Conservation (phyloP, 2,329 filamentous ascomycete genomes). For the Fusarium phyllophilum region DNA sequence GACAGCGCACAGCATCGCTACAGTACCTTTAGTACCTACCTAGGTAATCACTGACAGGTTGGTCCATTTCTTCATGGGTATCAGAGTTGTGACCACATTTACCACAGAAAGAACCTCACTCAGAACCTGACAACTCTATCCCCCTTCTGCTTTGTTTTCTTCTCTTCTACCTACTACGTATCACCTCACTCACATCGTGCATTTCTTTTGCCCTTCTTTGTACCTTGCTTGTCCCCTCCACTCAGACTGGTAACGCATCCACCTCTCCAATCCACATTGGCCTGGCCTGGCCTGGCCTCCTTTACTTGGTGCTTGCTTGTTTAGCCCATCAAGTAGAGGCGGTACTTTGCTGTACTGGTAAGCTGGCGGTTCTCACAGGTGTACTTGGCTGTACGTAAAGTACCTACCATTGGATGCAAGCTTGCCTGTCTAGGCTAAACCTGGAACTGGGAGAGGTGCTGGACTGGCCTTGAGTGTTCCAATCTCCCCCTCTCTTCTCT, state of each 20-base stretch:
- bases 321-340: conserved; percentile 3
- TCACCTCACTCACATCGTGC: background rate
- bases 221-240: conserved; percentile 22
- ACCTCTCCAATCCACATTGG: conserved; percentile 19
- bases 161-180: background rate
- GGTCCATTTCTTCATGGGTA: background rate
- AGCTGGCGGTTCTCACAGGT: background rate
- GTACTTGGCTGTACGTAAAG: conserved; percentile 17
- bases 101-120: background rate
- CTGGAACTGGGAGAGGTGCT: conserved; percentile 15
- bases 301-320: conserved; percentile 24
- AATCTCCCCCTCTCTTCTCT: conserved; percentile 10
- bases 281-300: background rate
- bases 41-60: conserved; percentile 10
- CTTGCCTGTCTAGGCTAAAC: conserved; percentile 16
- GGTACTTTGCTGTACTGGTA: background rate
- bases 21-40: background rate
- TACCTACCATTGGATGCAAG: conserved; percentile 4
- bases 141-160: background rate
- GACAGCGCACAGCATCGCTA: background rate
- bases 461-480: conserved; percentile 4
- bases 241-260: conserved; percentile 5
- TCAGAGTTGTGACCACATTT: background rate
- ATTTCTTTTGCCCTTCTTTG: background rate
- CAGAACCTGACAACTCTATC: background rate